Base-by-base conservation (phyloP, 768 basidiomycete genomes). In the Amanita inopinata region DNA sequence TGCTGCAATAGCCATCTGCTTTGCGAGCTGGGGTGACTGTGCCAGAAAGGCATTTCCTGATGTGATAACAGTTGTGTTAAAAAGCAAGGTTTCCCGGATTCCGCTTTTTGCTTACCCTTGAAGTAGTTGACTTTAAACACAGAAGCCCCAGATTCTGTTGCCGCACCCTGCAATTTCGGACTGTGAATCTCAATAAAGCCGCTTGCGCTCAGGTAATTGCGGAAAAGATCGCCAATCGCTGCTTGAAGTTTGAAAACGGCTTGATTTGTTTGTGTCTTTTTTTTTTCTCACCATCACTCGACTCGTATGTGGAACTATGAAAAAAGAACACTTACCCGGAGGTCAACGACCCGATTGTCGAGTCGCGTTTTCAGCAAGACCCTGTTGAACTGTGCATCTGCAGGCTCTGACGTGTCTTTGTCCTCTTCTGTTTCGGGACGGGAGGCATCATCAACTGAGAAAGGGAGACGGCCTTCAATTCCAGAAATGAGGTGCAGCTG, bases 61-160 rank as follows among this genome's bases (percentile, higher is more conserved):
- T 38, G 24, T 18, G 10, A 38, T 30, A 46, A 46, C 14, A 40
- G 11, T 33, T 30, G n/a, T 18, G 45, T 22, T 15, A 24, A 32
- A 12, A 22, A 8, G 10, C 30, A 14, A 40, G 20, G 20, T 15
- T 12, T 35, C 6, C 4, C 5, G 10, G 8, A 33, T 12, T 12
- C 11, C 27, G 27, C 9, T 4, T 11, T 6, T 17, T 43, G 12
- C 40, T 45, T 49, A 81, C 93, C 89, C 73, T 96, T 94, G 71
- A 98, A 99, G 63, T 99, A 98, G 56, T 75, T 75, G 33, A 98
- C 96, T 70, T 93, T 92, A 75, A 98, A 99, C 28, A 99, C 96
- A 25, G 86, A 87, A 32, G 96, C 89, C 6, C 96, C 96, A 9
- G 84, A 88, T 64, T 98, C 96, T 2, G 96, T 98, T 6, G 96